Evolutionary conservation across 2,329 filamentous ascomycete genomes (phyloP).

Genomic region (Stemphylium lycopersici): DNA sequence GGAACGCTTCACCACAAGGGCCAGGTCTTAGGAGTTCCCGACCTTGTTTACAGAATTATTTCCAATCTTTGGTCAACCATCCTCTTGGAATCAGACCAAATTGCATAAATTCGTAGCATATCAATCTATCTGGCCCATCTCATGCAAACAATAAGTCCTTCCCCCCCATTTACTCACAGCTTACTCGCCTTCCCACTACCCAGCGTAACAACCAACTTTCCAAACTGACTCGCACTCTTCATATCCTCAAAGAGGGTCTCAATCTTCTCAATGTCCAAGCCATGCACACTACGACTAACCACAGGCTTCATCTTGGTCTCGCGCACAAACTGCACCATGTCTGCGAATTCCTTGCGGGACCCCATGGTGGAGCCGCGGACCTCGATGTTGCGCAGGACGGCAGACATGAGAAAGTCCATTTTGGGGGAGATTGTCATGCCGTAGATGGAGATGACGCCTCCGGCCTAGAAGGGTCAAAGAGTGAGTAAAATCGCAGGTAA

Average conservation of each 20-base stretch:
- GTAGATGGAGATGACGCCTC: slow-evolving; percentile 84
- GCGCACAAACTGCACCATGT: slow-evolving; percentile 85
- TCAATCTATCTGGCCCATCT: no score
- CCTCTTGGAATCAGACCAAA: no score
- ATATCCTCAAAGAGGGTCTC: slow-evolving; percentile 86
- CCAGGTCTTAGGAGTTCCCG: no score
- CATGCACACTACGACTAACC: slow-evolving; percentile 74
- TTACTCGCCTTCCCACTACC: slow-evolving; percentile 35
- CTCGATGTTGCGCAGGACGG: slow-evolving; percentile 86
- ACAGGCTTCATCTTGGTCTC: slow-evolving; percentile 76
- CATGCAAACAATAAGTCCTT: no score
- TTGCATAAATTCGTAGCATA: no score
- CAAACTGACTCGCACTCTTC: slow-evolving; percentile 84
- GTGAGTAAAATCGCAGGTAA: not conserved
- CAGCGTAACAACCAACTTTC: slow-evolving; percentile 78
- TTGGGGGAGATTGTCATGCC: slow-evolving; percentile 89
- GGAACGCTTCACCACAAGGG: no score
- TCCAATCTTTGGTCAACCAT: no score
- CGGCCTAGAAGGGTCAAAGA: slow-evolving; percentile 53
- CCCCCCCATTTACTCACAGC: no score
- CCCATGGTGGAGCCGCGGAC: slow-evolving; percentile 90
- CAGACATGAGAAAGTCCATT: slow-evolving; percentile 85
- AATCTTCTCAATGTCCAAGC: slow-evolving; percentile 77
- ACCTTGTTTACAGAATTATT: no score
- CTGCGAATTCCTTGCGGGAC: slow-evolving; percentile 83